A percentile compares a stretch with the other conserved stretches of the same genome.
phyloP scores from a whole-genome alignment of 116 monocot genomes.

The Phalaenopsis hybrid region DNA sequence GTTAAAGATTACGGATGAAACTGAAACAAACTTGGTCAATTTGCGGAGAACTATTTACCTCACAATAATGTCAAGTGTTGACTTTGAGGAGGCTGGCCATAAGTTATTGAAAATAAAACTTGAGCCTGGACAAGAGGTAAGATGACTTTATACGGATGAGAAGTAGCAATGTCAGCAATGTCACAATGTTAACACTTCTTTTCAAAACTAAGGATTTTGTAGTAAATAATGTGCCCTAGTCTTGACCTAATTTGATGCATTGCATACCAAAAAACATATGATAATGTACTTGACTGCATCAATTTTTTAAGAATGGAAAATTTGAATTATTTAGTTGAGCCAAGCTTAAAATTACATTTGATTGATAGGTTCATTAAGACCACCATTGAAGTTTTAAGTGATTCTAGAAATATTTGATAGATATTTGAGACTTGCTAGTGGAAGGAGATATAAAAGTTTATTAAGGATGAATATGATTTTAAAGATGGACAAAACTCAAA shows the following conservation, averaged over 20 bases:
- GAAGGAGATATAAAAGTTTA: no score
- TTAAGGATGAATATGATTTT: no score
- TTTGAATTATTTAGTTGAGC: no score
- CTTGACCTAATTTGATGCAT: neutral
- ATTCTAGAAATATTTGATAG: no score
- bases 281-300: neutral
- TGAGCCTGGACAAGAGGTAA: constrained; percentile 95
- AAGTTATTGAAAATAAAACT: constrained; percentile 93
- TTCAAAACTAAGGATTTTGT: neutral
- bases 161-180: neutral
- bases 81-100: constrained; percentile 97
- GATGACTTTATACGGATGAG: constrained; percentile 4
- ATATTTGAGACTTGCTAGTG: no score
- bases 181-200: neutral
- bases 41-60: constrained; percentile 89
- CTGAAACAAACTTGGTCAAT: constrained; percentile 95
- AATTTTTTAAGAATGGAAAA: no score
- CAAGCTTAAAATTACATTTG: no score
- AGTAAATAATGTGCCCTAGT: neutral
- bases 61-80: constrained; percentile 98
- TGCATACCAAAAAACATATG: neutral
- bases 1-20: constrained; percentile 86
- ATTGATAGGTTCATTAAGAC: no score
- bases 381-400: no score
- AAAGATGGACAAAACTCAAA: no score